Base-by-base conservation (phyloP, 495 filamentous ascomycete species). In the Daldinia loculata region DNA sequence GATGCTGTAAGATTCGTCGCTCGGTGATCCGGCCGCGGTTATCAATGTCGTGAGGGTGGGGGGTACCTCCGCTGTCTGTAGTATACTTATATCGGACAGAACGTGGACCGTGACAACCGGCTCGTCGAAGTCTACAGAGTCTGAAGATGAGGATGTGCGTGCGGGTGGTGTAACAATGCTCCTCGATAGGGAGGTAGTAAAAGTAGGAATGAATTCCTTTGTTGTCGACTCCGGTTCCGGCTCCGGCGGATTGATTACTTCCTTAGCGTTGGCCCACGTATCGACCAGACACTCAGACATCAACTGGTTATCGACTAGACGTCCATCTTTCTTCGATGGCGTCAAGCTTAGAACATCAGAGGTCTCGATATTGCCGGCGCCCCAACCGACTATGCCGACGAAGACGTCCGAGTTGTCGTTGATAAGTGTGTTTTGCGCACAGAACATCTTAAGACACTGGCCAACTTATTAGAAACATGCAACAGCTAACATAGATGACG, bases 401-500 rank as follows among this genome's bases (percentile, higher is more conserved):
- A 84, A 85, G 22, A 87, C 86, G 66, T 87, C 84, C 17, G 80
- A 77, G 67, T 86, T 85, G 1, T 72, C 64, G 71, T 85, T 84
- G 67, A 87, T 76, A 64, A 80, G 79, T 19, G 70, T 62, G 48
- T 84, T 83, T 70, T 85, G 80, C 32, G 79, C 72, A 70, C 83
- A 87, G 64, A 88, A 79, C 34, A 76, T 77, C 2, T 68, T 74
- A 36, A 82, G 50, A 68, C 84, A 86, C 66, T 77, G 27, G 3
- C n/a, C 7, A 15, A 9, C 17, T 51, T 56, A 14, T 72, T 63
- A 65, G 52, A 22, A 53, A 8, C 27, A 34, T 5, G 30, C 36
- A 27, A 27, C 24, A 29, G 17, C 45, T 3, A 41, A 19, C 11
- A 2, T 17, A 32, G 17, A 26, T 15, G 8, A 14, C 1, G 27